Percentiles rank a stretch among this genome's conserved stretches.
These are phyloP conservation scores for Crucibulum laeve DNA, from an alignment of 768 basidiomycete species.

Conservation along the genomic window DNA sequence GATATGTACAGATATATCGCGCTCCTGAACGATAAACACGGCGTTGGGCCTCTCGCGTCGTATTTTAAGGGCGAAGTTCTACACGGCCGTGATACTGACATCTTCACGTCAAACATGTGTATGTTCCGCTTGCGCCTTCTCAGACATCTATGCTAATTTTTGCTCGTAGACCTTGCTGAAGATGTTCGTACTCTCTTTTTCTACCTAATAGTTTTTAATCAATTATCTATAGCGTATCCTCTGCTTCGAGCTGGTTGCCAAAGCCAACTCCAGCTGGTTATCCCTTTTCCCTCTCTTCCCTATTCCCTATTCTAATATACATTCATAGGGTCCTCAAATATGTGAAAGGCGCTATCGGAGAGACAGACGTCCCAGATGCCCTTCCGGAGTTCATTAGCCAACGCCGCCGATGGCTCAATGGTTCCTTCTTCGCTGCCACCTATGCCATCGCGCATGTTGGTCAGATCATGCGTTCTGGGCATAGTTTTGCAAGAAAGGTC, in stretches of 20 bases:
- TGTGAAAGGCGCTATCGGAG: slow-evolving; percentile 88
- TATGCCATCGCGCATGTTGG: slow-evolving; percentile 89
- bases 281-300: slow-evolving; percentile 8
- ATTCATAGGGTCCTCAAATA: slow-evolving; percentile 86
- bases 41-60: slow-evolving; percentile 85
- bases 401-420: slow-evolving; percentile 85
- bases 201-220: slow-evolving; percentile 6
- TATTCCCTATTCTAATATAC: slow-evolving; percentile 9
- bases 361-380: slow-evolving; percentile 91
- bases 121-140: slow-evolving; percentile 20
- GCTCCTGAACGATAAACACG: slow-evolving; percentile 77
- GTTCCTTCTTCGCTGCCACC: slow-evolving; percentile 92
- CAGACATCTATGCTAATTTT: slow-evolving; percentile 6
- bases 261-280: slow-evolving; percentile 74
- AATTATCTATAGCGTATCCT: slow-evolving; percentile 61
- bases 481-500: slow-evolving; percentile 71
- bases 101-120: slow-evolving; percentile 98
- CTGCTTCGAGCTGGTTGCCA: slow-evolving; percentile 78
- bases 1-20: slow-evolving; percentile 68
- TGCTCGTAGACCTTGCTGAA: slow-evolving; percentile 74
- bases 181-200: slow-evolving; percentile 51
- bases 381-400: slow-evolving; percentile 94
- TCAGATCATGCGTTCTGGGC: slow-evolving; percentile 77
- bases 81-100: slow-evolving; percentile 81
- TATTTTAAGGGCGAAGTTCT: slow-evolving; percentile 96